phyloP scores from a whole-genome alignment of 1,139 yeast species.

The Geotrichum bryndzae region DNA sequence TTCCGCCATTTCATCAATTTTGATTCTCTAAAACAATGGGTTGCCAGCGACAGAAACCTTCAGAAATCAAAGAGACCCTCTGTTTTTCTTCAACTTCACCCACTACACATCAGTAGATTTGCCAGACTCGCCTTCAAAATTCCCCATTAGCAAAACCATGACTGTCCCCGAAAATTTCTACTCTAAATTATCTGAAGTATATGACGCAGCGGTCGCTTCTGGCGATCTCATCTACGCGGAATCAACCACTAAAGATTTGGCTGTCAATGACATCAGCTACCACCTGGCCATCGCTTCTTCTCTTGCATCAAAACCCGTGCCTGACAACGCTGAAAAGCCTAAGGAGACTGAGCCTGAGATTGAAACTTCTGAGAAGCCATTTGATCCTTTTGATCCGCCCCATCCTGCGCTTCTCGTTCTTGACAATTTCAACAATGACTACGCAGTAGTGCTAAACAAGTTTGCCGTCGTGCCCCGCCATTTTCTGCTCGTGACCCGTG shows the following conservation, averaged over 20 bases:
- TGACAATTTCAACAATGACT: conserved; percentile 49
- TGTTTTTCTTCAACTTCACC: neutral
- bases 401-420: conserved; percentile 68
- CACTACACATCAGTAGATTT: neutral
- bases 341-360: conserved; percentile 19
- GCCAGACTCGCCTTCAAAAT: neutral
- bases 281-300: conserved; percentile 44
- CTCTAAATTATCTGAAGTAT: conserved; percentile 25
- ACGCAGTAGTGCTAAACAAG: conserved; percentile 70
- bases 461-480: conserved; percentile 80
- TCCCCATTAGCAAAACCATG: neutral
- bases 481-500: conserved; percentile 67
- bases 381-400: conserved; percentile 74
- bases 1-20: neutral
- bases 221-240: conserved; percentile 31
- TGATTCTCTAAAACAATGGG: neutral
- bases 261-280: conserved; percentile 35
- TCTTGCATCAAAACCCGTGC: conserved; percentile 50
- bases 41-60: neutral
- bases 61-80: neutral
- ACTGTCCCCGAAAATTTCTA: conserved; percentile 18
- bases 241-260: conserved; percentile 25
- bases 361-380: conserved; percentile 31
- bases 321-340: conserved; percentile 12
- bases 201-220: conserved; percentile 33